Evolutionary conservation across 2,329 filamentous ascomycete species (phyloP), one percentile per base, ranked within the genome.

Genomic region (Colletotrichum euphorbiae): DNA sequence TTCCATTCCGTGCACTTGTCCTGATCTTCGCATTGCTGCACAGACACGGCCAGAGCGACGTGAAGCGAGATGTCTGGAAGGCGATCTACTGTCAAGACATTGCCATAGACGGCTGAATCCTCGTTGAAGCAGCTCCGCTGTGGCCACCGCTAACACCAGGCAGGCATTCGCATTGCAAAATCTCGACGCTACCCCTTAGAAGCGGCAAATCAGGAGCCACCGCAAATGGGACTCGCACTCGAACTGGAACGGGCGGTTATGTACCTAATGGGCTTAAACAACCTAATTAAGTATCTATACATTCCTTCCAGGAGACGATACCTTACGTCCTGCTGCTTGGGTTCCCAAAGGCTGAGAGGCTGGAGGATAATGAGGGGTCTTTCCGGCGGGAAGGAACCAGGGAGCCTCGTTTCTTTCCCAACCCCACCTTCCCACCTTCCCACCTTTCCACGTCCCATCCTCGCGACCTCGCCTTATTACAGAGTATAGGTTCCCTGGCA

Each of bases 181-280:
- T n/a, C 21, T 28, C 5, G 11, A 50, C 13, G 31, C 36, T 8
- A 17, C 48, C 48, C 42, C 21, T 43, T 46, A 12, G 21, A 24
- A 36, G 58, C 56, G 50, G 63, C 63, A 43, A 67, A 67, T 56
- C 51, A 52, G 24, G 52, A 36, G 46, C 24, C 46, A 61, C 36
- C 43, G 21, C 19, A 54, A 40, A 38, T 38, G 36, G 13, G 11
- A 38, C 45, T 21, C 21, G 28, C 28, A 7, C 6, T 28, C 21
- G 21, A 24, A 24, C 21, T 24, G 21, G 21, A 24, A 3, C 21
- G 5, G 4, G 24, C 3, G 24, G 5, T 24, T 6, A 28, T 8
- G 28, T 28, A 28, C 6, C 28, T 28, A 28, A 8, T 28, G 28
- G 28, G 28, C 28, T 28, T 2, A 8, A 8, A 5, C 4, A 24